Percentiles rank a stretch among this genome's conserved stretches.
These are phyloP conservation scores for Emergomyces pasteurianus DNA, from an alignment of 2,329 filamentous ascomycete species.

Conservation along the genomic window DNA sequence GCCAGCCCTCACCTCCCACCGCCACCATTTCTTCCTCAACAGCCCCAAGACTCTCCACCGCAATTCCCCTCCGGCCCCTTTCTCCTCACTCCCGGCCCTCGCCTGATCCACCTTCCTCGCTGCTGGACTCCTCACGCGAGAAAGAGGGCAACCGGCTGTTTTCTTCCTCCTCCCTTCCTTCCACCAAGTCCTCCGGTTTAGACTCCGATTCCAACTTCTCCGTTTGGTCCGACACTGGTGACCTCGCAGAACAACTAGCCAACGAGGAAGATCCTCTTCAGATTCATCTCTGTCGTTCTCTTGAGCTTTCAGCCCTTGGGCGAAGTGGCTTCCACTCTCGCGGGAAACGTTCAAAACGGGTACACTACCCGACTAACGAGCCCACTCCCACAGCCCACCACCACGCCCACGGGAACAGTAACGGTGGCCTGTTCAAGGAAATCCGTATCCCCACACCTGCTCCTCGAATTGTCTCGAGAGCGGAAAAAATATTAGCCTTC, in stretches of 20 bases:
- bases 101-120: conserved; percentile 24
- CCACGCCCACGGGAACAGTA: background rate
- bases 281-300: conserved; percentile 53
- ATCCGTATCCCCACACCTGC: conserved; percentile 66
- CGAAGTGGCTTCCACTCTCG: conserved; percentile 22
- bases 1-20: conserved; percentile 55
- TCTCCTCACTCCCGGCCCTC: conserved; percentile 23
- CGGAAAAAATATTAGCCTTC: conserved; percentile 59
- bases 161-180: conserved; percentile 35
- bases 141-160: conserved; percentile 41
- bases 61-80: conserved; percentile 77
- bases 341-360: conserved; percentile 46
- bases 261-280: conserved; percentile 72
- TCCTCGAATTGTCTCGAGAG: conserved; percentile 50
- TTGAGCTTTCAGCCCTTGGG: conserved; percentile 49
- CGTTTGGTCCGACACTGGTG: conserved; percentile 87
- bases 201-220: conserved; percentile 52
- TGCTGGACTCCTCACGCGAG: conserved; percentile 34
- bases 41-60: conserved; percentile 53
- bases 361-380: conserved; percentile 52
- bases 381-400: conserved; percentile 5
- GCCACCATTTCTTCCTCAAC: conserved; percentile 76
- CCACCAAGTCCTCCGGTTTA: conserved; percentile 32
- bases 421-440: conserved; percentile 17
- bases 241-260: conserved; percentile 82